Conservation (phyloP, 202 grass and related monocot genomes). For the Setaria italica region DNA sequence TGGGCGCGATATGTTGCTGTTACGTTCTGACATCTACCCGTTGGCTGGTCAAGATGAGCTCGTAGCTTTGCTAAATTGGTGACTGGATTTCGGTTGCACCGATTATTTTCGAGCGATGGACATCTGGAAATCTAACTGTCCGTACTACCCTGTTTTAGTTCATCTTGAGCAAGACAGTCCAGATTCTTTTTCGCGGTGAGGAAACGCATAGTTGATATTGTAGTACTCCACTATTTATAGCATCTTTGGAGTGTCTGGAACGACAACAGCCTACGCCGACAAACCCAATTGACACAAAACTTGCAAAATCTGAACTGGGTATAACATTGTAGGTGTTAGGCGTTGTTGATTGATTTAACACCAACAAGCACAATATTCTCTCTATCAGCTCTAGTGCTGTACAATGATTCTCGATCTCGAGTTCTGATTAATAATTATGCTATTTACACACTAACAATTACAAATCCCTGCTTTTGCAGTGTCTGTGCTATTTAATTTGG, state of each 20-base stretch:
- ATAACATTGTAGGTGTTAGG: neutral
- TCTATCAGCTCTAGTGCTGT: slow-evolving; percentile 32
- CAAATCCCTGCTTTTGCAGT: neutral
- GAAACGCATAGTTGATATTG: neutral
- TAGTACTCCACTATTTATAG: neutral
- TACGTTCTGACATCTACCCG: too few species aligned
- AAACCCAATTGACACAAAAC: neutral
- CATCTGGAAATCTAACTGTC: neutral
- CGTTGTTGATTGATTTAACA: neutral
- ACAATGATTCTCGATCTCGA: neutral
- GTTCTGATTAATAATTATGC: slow-evolving; percentile 14
- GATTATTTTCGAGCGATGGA: neutral
- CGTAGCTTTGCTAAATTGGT: neutral
- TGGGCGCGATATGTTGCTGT: neutral
- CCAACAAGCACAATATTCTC: slow-evolving; percentile 2
- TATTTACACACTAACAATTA: slow-evolving; percentile 22
- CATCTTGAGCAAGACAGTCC: neutral
- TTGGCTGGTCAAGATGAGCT: neutral
- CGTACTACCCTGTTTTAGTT: neutral
- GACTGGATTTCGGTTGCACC: neutral
- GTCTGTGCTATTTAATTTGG: neutral
- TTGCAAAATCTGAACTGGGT: slow-evolving; percentile 19
- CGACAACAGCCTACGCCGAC: neutral
- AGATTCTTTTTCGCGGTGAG: neutral
- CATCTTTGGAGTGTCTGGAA: neutral